phyloP scores from a whole-genome alignment of 2,329 filamentous ascomycete species.

The Fusarium austroafricanum region DNA sequence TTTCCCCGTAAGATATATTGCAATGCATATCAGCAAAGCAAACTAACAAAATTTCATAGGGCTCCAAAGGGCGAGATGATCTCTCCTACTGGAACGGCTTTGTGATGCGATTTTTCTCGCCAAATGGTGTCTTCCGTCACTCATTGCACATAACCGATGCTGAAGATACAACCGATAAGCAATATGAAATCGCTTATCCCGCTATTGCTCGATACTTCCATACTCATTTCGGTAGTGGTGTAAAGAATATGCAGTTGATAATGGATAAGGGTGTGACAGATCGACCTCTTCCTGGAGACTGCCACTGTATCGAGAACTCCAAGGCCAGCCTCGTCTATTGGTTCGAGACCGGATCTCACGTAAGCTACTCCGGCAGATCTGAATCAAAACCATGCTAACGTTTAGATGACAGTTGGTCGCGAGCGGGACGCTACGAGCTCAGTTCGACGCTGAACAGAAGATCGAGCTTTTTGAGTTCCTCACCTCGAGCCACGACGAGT shows the following conservation, averaged over 20 bases:
- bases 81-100: constrained; percentile 83
- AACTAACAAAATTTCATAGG: constrained; percentile 51
- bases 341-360: constrained; percentile 85
- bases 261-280: constrained; percentile 75
- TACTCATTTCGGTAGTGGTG: constrained; percentile 87
- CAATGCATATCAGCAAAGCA: not conserved
- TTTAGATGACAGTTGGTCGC: constrained; percentile 74
- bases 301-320: constrained; percentile 79
- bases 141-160: constrained; percentile 69
- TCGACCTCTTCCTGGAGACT: constrained; percentile 68
- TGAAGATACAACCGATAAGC: constrained; percentile 74
- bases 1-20: constrained; percentile 59
- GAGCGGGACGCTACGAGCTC: constrained; percentile 79
- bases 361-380: constrained; percentile 55
- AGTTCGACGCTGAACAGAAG: constrained; percentile 82
- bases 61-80: constrained; percentile 72
- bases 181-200: constrained; percentile 86
- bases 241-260: constrained; percentile 86
- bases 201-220: constrained; percentile 90
- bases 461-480: constrained; percentile 88
- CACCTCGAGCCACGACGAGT: constrained; percentile 83
- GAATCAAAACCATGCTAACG: constrained; percentile 43
- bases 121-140: constrained; percentile 80
- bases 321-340: constrained; percentile 88
- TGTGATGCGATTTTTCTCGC: constrained; percentile 83